Conservation (phyloP, 2,329 filamentous ascomycete species). For the Paecilomyces sp. region DNA sequence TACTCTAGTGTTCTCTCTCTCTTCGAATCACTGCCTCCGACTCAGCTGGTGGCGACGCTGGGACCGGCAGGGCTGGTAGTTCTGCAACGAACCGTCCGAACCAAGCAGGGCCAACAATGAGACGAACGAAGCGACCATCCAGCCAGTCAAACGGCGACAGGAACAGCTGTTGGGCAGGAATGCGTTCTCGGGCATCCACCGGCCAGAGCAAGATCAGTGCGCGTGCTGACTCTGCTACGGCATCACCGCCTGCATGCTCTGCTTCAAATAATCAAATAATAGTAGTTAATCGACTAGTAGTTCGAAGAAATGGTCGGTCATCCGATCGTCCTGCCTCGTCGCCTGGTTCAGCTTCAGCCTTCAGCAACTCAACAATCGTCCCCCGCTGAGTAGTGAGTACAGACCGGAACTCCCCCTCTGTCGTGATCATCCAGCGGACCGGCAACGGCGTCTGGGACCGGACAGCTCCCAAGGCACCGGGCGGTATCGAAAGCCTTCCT, state of each 20-base stretch:
- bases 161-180: slow-evolving; percentile 26
- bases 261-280: neutral
- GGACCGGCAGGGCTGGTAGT: neutral
- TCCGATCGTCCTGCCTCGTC: neutral
- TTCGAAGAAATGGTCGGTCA: neutral
- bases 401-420: neutral
- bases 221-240: neutral
- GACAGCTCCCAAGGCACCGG: neutral
- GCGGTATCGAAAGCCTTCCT: neutral
- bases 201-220: neutral
- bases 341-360: neutral
- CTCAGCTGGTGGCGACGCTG: neutral
- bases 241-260: neutral
- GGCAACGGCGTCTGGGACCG: neutral
- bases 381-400: neutral
- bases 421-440: neutral
- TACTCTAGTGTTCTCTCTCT: neutral
- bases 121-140: neutral
- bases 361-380: no score
- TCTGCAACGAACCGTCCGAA: neutral
- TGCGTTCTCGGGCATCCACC: slow-evolving; percentile 27
- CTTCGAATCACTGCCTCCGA: neutral
- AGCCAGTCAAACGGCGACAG: neutral
- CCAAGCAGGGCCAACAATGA: neutral
- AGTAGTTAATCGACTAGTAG: no score